Evolutionary conservation across 805 yeast genomes (phyloP), one percentile per base, ranked within the genome.

Genomic region (Candida maris): DNA sequence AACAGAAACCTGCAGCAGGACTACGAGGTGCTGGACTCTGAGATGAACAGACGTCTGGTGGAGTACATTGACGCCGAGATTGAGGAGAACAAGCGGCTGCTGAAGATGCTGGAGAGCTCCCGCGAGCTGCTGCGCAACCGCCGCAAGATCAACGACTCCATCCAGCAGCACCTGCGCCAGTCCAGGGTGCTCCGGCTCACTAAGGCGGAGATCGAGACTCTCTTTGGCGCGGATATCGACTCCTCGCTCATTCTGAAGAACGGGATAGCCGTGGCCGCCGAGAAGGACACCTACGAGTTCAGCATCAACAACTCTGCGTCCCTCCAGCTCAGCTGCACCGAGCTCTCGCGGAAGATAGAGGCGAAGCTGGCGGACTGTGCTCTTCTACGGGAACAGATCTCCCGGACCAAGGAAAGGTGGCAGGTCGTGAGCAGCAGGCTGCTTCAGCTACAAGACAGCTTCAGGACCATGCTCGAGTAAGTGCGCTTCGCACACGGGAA

Each of bases 211-310:
- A 18, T 60, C 3, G 38, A 34, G 6, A 26, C 42, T n/a, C 42
- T 61, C 16, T 61, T 61, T 36, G 57, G 53, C 2, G 44, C 45
- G 13, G 61, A 58, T 2, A 34, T 50, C 6, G 61, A 58, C 27
- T 34, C 39, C 12, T 38, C 41, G 12, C 21, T 37, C 5, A 45
- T 59, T 12, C 13, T 56, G 17, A 48, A 49, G 16, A 38, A 46
- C 2, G 64, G 62, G 2, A 37, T 38, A 15, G 24, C 49, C 10
- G 26, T 49, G 3, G 39, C 35, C 9, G 38, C 32, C 3, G 47
- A 54, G 18, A 38, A 41, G n/a, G 43, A 38, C 29, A 46, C 39
- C 12, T 58, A 46, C 37, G 56, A 56, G 29, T 58, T 56, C 32
- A 40, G 32, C 4, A 39, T 52, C 19, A 42, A 37, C 18, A 42